phyloP scores from a whole-genome alignment of 768 basidiomycete species.

The Rhodotorula graminis region DNA sequence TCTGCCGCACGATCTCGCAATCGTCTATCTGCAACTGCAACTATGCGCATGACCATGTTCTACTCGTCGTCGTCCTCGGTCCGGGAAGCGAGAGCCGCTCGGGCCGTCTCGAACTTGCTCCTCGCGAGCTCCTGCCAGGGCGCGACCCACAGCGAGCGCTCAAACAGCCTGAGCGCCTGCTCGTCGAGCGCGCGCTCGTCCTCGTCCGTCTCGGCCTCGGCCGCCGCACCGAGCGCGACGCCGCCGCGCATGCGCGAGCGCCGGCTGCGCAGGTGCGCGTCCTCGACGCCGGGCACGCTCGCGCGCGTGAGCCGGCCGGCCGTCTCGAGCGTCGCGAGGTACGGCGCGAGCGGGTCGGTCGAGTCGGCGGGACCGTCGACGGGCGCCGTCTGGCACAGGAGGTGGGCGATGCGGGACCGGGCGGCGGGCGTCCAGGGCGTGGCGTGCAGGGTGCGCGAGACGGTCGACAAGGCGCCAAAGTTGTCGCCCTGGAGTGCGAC shows the following conservation, averaged over 20 bases:
- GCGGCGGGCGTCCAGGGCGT: conserved; percentile 23
- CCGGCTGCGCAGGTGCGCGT: neutral
- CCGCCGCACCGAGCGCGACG: conserved; percentile 3
- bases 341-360: neutral
- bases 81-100: neutral
- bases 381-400: neutral
- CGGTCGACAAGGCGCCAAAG: conserved; percentile 6
- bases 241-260: neutral
- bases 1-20: neutral
- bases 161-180: neutral
- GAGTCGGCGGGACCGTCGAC: neutral
- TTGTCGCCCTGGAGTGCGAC: conserved; percentile 1
- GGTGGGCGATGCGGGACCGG: conserved; percentile 15
- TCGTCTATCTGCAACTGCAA: neutral
- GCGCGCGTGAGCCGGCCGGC: conserved; percentile 19
- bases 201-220: neutral
- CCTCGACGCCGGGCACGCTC: neutral
- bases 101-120: neutral
- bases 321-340: conserved; percentile 17
- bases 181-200: neutral
- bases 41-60: neutral
- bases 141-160: conserved; percentile 18
- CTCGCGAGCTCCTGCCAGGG: conserved; percentile 28
- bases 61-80: neutral
- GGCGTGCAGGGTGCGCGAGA: conserved; percentile 25